Evolutionary conservation across 352 stramenopile genomes (phyloP).

Genomic region (Phytopythium helicoides): DNA sequence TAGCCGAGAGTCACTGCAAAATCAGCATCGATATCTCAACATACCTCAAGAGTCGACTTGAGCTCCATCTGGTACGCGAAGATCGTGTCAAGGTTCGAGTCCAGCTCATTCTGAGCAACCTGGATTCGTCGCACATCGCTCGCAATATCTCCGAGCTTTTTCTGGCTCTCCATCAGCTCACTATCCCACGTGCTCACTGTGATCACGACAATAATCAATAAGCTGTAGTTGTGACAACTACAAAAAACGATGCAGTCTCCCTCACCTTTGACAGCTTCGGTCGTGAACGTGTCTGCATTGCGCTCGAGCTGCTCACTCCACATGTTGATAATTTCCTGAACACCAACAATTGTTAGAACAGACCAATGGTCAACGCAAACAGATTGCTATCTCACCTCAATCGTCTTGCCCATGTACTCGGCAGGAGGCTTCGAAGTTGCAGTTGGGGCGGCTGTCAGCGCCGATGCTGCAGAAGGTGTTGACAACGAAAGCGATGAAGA

Average conservation of each 20-base stretch:
- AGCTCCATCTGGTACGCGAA: slow-evolving; percentile 89
- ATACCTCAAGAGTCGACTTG: slow-evolving; percentile 84
- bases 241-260: background rate
- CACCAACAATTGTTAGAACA: background rate
- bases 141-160: slow-evolving; percentile 80
- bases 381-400: slow-evolving; percentile 41
- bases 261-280: slow-evolving; percentile 82
- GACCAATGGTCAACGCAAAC: background rate
- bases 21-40: slow-evolving; percentile 1
- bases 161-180: slow-evolving; percentile 84
- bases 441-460: no score
- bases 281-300: slow-evolving; percentile 86
- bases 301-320: slow-evolving; percentile 87
- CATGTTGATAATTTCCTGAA: slow-evolving; percentile 86
- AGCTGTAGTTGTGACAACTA: no score
- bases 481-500: background rate
- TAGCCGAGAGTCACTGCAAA: slow-evolving; percentile 3
- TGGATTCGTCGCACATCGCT: slow-evolving; percentile 83
- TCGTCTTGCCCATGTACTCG: slow-evolving; percentile 83
- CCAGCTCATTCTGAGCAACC: slow-evolving; percentile 82
- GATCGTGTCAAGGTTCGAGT: slow-evolving; percentile 86
- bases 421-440: slow-evolving; percentile 65
- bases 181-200: slow-evolving; percentile 83
- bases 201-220: background rate
- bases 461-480: slow-evolving; percentile 14